These are phyloP conservation scores for Ustilago xerochloae DNA, from an alignment of 1,284 basidiomycete species.

Conservation along the genomic window DNA sequence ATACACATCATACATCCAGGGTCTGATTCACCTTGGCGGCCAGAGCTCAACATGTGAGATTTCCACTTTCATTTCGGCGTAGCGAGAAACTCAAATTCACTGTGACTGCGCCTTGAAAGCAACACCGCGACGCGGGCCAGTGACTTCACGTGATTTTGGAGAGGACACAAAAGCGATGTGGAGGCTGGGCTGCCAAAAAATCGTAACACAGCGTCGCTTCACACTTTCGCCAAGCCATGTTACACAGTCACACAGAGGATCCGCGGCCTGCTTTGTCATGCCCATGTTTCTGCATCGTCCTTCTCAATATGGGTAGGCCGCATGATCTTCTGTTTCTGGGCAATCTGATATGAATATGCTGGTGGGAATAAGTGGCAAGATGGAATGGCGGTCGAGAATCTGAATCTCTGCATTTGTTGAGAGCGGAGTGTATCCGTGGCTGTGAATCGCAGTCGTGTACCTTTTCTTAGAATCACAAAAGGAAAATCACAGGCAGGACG, in stretches of 20 bases:
- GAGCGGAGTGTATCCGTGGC: neutral
- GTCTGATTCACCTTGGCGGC: neutral
- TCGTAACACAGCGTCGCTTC: neutral
- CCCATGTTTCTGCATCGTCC: neutral
- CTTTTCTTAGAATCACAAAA: constrained; percentile 1
- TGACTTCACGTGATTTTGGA: constrained; percentile 38
- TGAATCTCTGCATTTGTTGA: too few relatives aligned
- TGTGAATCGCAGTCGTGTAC: neutral
- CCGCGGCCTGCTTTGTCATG: constrained; percentile 16
- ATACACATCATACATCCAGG: neutral
- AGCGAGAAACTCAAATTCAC: too few relatives aligned
- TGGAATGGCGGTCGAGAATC: too few relatives aligned
- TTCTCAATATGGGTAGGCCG: neutral
- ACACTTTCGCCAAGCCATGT: neutral
- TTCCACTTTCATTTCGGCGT: constrained; percentile 2
- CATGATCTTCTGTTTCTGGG: neutral
- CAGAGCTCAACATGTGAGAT: constrained; percentile 11
- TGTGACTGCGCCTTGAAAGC: neutral
- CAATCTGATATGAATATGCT: neutral
- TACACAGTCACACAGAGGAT: neutral
- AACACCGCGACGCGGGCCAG: constrained; percentile 49
- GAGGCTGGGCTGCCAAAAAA: constrained; percentile 17
- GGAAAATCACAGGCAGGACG: neutral
- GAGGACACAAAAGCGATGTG: constrained; percentile 6
- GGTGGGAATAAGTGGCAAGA: too few relatives aligned